Percentiles rank a stretch among this genome's conserved stretches.
Evolutionary conservation across 306 rosid genomes (phyloP).

Genomic region (Quillaja saponaria): DNA sequence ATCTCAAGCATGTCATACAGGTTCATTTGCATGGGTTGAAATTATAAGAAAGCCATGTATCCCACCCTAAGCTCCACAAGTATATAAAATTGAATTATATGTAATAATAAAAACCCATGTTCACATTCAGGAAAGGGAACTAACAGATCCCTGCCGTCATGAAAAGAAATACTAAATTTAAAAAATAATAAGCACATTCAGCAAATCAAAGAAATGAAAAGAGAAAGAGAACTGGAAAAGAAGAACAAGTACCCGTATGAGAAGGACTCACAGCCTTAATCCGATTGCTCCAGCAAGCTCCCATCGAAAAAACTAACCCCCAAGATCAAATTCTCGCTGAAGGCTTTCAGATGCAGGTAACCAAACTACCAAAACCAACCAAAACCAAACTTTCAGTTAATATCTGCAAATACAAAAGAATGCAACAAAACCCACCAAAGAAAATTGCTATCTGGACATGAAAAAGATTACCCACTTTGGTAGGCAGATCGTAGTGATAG

Average conservation of each 20-base stretch:
- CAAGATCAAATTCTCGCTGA: constrained; percentile 24
- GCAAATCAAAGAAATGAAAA: constrained; percentile 17
- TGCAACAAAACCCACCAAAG: constrained; percentile 4
- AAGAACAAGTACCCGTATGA: constrained; percentile 53
- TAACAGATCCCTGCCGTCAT: too few species aligned
- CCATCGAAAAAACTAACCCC: constrained; percentile 62
- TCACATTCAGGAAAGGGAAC: constrained; percentile 16
- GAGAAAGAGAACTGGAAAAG: constrained; percentile 1
- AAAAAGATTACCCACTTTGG: constrained; percentile 29
- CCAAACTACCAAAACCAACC: constrained; percentile 17
- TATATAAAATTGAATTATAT: constrained; percentile 20
- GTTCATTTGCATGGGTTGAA: too few species aligned
- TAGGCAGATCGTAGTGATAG: constrained; percentile 37
- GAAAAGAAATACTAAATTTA: constrained; percentile 5
- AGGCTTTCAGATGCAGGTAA: constrained; percentile 35
- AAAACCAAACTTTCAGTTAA: constrained; percentile 20
- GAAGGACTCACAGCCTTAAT: constrained; percentile 70
- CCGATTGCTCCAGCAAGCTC: constrained; percentile 86
- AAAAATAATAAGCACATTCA: constrained; percentile 11
- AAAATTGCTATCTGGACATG: constrained; percentile 22
- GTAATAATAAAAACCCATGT: neutral
- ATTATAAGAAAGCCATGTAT: too few species aligned
- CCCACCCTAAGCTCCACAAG: constrained; percentile 25
- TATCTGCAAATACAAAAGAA: constrained; percentile 1
- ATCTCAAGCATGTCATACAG: constrained; percentile 27